Evolutionary conservation across 148 eudicot genomes (phyloP), one percentile per base, ranked within the genome.

Genomic region (Salicornia ramosissima): DNA sequence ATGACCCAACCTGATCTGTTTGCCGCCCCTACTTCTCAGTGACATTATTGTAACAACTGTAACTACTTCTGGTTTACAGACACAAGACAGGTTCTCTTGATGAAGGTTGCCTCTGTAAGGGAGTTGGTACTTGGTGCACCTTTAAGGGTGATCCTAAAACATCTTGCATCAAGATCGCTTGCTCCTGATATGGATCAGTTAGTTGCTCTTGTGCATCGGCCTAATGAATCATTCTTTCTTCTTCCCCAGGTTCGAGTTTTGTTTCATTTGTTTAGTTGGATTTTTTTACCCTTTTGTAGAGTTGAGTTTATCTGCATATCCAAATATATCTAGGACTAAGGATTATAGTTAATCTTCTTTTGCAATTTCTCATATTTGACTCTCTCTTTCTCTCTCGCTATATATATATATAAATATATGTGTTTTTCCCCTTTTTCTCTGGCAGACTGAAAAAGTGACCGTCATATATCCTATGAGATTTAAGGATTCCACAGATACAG

Each of bases 61-160:
- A 36, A 36, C 58, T 51, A 53, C 69, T 65, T 68, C 58, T 65
- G 53, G 72, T 73, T 26, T 71, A 72, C 83, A 94, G 97, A 88
- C 63, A 72, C 73, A 57, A 84, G 77, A 65, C 85, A 82, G 29
- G 80, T 77, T 68, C 85, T 88, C 70, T 46, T 90, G 85, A 72
- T 78, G 53, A 94, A 90, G 85, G 80, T 94, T 71, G 97, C 97
- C 49, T 90, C 96, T 57, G 83, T 94, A 45, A 87, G 98, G 75
- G 98, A 90, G 81, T 84, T 94, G 42, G 98, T 94, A 34, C 75
- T 88, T 79, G 98, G 97, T 75, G 98, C 98, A 47, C 98, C 97
- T 24, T 72, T 94, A 71, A 83, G 90, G 79, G 87, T 86, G 72
- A 71, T 91, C 67, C 71, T 94, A 30, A 91, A 88, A 74, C 85